Percentiles rank a stretch among this genome's conserved stretches.
Evolutionary conservation across 345 rosid species (phyloP).

Genomic region (Alliaria petiolata): DNA sequence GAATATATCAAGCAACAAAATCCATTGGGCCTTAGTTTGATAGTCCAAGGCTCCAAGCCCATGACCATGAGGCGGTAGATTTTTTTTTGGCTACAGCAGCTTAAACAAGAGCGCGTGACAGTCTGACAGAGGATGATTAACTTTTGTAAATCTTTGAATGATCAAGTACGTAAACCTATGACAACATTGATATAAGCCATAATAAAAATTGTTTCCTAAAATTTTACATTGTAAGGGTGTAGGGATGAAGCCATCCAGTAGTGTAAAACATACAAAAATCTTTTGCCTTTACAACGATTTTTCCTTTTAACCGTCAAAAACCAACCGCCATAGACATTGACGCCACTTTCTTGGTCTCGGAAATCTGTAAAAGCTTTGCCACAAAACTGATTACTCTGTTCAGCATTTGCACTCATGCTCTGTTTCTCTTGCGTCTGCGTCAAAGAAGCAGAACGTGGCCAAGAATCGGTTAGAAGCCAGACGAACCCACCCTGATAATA

Average conservation of each 20-base stretch:
- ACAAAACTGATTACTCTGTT: constrained; percentile 5
- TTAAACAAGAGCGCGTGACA: too few relatives aligned
- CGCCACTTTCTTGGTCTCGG: constrained; percentile 7
- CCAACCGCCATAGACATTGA: background rate
- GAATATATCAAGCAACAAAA: too few relatives aligned
- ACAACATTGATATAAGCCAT: too few relatives aligned
- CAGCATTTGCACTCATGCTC: background rate
- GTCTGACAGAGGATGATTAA: too few relatives aligned
- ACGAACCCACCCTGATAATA: background rate
- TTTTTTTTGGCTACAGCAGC: too few relatives aligned
- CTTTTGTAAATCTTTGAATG: too few relatives aligned
- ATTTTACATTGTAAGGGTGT: background rate
- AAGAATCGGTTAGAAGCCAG: background rate
- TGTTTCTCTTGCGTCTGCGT: background rate
- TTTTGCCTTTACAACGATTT: background rate
- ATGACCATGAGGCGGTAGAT: background rate
- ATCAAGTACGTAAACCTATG: background rate
- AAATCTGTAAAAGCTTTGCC: background rate
- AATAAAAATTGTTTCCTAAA: background rate
- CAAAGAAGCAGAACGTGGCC: constrained; percentile 5
- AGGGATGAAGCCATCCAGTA: constrained; percentile 1
- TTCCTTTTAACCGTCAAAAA: background rate
- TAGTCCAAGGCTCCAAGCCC: background rate
- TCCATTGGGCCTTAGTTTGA: background rate
- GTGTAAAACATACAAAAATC: background rate